Evolutionary conservation across 208 protist species (phyloP).

Genomic region (Borovskyia barvae): DNA sequence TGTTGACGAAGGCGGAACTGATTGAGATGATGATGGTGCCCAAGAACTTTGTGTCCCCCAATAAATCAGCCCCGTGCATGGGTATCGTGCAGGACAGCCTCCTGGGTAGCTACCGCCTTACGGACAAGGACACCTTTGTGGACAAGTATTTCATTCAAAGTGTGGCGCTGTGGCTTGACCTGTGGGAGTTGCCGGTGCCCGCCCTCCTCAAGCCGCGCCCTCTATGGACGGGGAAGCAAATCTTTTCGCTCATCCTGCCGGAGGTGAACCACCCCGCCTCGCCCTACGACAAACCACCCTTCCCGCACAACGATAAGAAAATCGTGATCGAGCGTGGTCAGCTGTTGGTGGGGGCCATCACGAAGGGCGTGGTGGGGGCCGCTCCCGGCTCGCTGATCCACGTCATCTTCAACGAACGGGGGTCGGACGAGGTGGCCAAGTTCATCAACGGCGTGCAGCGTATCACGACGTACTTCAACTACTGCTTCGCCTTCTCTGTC

Average conservation of each 20-base stretch:
- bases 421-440: constrained; percentile 90
- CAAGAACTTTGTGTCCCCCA: constrained; percentile 99
- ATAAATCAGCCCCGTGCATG: constrained; percentile 98
- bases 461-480: constrained; percentile 97
- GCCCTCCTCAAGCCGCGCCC: constrained; percentile 97
- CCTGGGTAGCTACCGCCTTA: constrained; percentile 94
- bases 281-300: constrained; percentile 55
- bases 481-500: constrained; percentile 96
- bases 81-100: constrained; percentile 99
- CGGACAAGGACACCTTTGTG: constrained; percentile 96
- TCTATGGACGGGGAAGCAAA: constrained; percentile 99
- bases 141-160: constrained; percentile 98
- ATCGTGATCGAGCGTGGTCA: constrained; percentile 93
- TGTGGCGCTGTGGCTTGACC: constrained; percentile 96
- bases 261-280: constrained; percentile 88
- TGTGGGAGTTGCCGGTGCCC: constrained; percentile 96
- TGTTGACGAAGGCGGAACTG: constrained; percentile 96
- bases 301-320: constrained; percentile 81
- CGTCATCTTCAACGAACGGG: constrained; percentile 96
- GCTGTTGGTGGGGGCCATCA: constrained; percentile 88
- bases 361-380: constrained; percentile 90
- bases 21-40: constrained; percentile 99
- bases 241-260: constrained; percentile 98
- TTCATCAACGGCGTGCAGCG: constrained; percentile 95
- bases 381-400: constrained; percentile 94